phyloP scores from a whole-genome alignment of 1,284 basidiomycete species.

The Schizophyllum commune region DNA sequence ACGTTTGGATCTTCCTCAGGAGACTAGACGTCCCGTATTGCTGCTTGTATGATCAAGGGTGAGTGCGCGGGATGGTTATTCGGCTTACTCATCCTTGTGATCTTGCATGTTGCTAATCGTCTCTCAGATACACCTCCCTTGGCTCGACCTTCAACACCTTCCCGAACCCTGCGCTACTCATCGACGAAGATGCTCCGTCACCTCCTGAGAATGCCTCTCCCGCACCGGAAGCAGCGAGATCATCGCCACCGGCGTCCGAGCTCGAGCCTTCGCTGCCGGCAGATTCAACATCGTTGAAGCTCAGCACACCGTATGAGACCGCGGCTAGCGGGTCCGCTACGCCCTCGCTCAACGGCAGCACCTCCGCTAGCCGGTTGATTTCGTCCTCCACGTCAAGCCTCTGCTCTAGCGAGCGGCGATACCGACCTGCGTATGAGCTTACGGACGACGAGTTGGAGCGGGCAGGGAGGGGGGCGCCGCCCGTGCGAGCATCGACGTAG shows the following conservation, averaged over 20 bases:
- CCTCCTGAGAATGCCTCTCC: neutral
- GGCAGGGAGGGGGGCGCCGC: conserved; percentile 39
- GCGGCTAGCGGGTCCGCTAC: neutral
- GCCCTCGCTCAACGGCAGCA: too few relatives aligned
- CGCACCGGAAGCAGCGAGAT: neutral
- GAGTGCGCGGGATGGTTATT: conserved; percentile 18
- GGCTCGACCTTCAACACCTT: conserved; percentile 94
- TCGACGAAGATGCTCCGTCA: conserved; percentile 16
- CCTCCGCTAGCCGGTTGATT: too few relatives aligned
- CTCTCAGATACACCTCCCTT: conserved; percentile 82
- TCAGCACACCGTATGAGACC: too few relatives aligned
- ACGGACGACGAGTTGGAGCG: conserved; percentile 73
- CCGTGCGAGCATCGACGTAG: neutral
- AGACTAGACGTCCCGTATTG: conserved; percentile 81
- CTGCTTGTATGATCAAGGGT: conserved; percentile 87
- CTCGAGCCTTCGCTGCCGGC: neutral
- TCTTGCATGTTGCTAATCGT: neutral
- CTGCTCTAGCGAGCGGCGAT: conserved; percentile 24
- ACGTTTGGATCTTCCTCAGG: conserved; percentile 87
- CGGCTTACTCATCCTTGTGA: neutral
- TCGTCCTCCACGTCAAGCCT: neutral
- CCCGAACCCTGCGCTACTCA: conserved; percentile 78
- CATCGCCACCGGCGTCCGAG: neutral
- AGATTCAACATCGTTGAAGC: neutral
- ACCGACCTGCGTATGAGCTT: conserved; percentile 76